Conservation (phyloP, 1,139 yeast species). For the Suhomyces bokatorum region DNA sequence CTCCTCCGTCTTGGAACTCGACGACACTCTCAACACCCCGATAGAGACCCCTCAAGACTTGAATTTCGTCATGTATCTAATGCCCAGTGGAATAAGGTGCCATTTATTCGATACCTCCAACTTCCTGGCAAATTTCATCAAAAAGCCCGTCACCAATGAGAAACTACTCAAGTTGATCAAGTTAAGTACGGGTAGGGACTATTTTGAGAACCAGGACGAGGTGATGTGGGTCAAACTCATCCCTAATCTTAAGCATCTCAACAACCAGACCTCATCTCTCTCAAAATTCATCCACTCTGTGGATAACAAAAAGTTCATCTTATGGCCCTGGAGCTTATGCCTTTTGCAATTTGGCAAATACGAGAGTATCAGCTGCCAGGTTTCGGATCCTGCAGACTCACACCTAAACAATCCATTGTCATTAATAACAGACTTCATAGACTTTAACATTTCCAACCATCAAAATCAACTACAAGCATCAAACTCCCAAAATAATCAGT, state of each 20-base stretch:
- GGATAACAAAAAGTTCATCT: conserved; percentile 55
- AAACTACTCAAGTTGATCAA: conserved; percentile 49
- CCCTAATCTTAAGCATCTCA: conserved; percentile 67
- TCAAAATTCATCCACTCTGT: conserved; percentile 54
- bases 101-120: conserved; percentile 51
- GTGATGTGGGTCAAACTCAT: conserved; percentile 63
- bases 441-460: conserved; percentile 31
- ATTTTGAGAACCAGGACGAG: conserved; percentile 13
- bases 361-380: conserved; percentile 5
- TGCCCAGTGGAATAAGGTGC: conserved; percentile 77
- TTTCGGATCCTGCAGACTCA: conserved; percentile 1
- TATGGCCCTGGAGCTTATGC: conserved; percentile 74
- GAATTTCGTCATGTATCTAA: conserved; percentile 56
- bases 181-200: conserved; percentile 55
- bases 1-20: conserved; percentile 22
- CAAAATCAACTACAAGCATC: conserved; percentile 14
- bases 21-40: conserved; percentile 21
- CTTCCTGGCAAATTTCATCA: conserved; percentile 48
- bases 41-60: conserved; percentile 6
- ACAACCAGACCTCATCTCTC: conserved; percentile 66
- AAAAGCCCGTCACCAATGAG: conserved; percentile 21
- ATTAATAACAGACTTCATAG: conserved; percentile 40
- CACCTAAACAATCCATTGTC: conserved; percentile 29
- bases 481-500: conserved; percentile 9
- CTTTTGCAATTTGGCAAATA: conserved; percentile 50